Evolutionary conservation across 129 eudicot species (phyloP), one percentile per base, ranked within the genome.

Genomic region (Oenanthe sinensis): DNA sequence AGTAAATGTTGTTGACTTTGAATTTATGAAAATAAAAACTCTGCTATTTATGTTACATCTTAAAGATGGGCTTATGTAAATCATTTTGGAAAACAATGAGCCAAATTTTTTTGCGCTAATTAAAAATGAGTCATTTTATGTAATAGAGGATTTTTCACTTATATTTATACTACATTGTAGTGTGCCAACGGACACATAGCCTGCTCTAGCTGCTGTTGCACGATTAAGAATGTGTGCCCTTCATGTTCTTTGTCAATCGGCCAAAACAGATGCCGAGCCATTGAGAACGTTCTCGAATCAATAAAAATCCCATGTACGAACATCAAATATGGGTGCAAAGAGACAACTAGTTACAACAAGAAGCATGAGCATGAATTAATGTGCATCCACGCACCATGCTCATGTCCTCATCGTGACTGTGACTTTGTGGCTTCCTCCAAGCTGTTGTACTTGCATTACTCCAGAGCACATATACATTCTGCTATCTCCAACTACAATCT

Each of bases 111-210:
- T 33, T 33, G 1, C 36, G 36, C 36, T 33, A 33, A 33, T 33
- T 33, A 33, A 0, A 17, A 1, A 10, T n/a, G 68, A 14, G 15
- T 4, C 40, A 11, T 43, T 19, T 40, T 4, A 17, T 71, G 46
- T 4, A 71, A 19, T 19, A 42, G 33, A 71, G 75, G 17, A 37
- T 19, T 14, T 33, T 70, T 39, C 75, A 42, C 26, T 42, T 43
- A 1, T 3, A 4, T 43, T 72, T 72, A 42, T 43, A 50, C 74
- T 54, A 36, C 60, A 36, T 69, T 82, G 42, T 79, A 91, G 97
- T 91, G 97, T 79, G 86, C 85, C 54, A 91, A 89, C 52, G 97
- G 97, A 72, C 97, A 91, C 78, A 79, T 85, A 69, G 93, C 91
- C 14, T 91, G 97, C 81, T 75, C 80, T 48, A 74, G 78, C 24